Evolutionary conservation across 306 rosid species (phyloP), one percentile per base, ranked within the genome.

Genomic region (Comarum palustre): DNA sequence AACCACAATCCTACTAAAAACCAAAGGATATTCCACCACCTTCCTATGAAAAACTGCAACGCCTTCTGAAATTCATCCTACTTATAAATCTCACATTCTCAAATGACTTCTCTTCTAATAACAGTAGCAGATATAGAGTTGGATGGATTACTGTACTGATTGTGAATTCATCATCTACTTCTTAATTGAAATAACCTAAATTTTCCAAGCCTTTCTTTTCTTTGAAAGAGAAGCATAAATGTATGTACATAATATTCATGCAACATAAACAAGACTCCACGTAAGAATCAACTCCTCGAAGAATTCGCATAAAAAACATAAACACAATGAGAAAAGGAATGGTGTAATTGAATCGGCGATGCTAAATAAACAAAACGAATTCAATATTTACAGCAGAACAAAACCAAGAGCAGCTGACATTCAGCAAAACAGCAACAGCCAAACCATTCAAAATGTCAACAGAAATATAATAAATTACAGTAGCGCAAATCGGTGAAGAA

Each of bases 1-100:
- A 67, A 60, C 73, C 73, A 38, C 77, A 68, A 73, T 73, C 68
- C 78, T 32, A 50, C 74, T 41, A 29, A 2, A 4, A 46, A 73
- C 72, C 63, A 75, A 69, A 84, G n/a, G 60, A 14, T 17, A 38
- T 16, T 15, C 6, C 13, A 48, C 45, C 55, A 42, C 14, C 27
- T 68, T 64, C 59, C 46, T 39, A 41, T 73, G 58, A 51, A 43
- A 51, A 46, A 59, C 6, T 0, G 6, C 58, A 76, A 55, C 69
- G 64, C 25, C 29, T n/a, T 19, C 11, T 43, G 6, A 69, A 60
- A 24, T 38, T 8, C 45, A 22, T 7, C n/a, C 0, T 51, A n/a
- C 41, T 51, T 16, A 7, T 17, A 54, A 34, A 80, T 16, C 59
- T 52, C 32, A 72, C 9, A 38, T 58, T 38, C 47, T 38, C 47